Conservation (phyloP, 805 yeast genomes). For the Ogataea sp. region DNA sequence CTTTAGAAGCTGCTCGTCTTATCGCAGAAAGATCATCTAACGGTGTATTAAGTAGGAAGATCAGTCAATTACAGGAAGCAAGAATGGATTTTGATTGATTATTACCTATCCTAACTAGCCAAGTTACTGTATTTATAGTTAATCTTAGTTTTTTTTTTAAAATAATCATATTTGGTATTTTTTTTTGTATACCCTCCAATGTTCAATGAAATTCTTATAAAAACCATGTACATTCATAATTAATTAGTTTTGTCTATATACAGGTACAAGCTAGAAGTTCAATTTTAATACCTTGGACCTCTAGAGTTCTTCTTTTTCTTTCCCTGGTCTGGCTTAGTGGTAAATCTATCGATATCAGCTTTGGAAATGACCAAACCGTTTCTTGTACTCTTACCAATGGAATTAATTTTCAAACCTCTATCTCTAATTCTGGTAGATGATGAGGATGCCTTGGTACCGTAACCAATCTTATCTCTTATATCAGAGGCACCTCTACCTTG, state of each 20-base stretch:
- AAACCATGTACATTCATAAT: neutral
- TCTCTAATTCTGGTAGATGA: constrained; percentile 42
- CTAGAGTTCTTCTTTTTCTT: constrained; percentile 5
- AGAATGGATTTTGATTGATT: constrained; percentile 27
- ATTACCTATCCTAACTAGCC: too few species aligned
- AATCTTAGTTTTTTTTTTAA: too few species aligned
- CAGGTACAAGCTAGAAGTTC: neutral
- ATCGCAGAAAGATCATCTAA: constrained; percentile 71
- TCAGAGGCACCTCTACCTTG: constrained; percentile 40
- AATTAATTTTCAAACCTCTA: constrained; percentile 69
- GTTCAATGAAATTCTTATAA: too few species aligned
- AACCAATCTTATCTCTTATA: constrained; percentile 44
- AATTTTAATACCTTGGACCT: neutral
- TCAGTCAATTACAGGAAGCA: constrained; percentile 46
- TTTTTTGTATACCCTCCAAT: too few species aligned
- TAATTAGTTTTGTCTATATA: neutral
- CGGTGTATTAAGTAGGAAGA: constrained; percentile 41
- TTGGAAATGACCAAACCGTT: constrained; percentile 71
- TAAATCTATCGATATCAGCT: constrained; percentile 50
- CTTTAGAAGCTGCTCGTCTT: constrained; percentile 74
- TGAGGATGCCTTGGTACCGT: constrained; percentile 23
- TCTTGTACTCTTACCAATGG: constrained; percentile 69
- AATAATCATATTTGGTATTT: too few species aligned
- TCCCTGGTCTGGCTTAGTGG: constrained; percentile 12
- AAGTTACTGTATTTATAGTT: too few species aligned